Conservation (phyloP, 805 yeast genomes). For the Kodamaea sagamina region DNA sequence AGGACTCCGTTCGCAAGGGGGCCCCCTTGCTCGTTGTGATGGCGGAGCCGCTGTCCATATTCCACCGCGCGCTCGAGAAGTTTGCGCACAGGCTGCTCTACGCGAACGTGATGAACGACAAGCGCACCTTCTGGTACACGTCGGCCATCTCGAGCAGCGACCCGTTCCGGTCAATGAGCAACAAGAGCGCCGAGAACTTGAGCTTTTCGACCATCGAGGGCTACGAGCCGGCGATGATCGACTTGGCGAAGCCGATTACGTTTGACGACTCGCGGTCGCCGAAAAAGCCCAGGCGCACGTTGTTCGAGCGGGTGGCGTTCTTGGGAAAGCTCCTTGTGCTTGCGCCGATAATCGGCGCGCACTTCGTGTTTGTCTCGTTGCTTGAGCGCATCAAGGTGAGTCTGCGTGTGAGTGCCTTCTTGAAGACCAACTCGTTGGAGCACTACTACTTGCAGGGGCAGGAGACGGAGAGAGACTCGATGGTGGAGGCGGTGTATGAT, state of each 20-base stretch:
- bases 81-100: conserved; percentile 62
- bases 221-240: conserved; percentile 60
- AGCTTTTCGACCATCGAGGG: conserved; percentile 48
- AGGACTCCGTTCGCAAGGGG: conserved; percentile 31
- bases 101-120: conserved; percentile 78
- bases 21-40: conserved; percentile 63
- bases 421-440: conserved; percentile 38
- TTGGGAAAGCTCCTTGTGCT: conserved; percentile 30
- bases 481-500: conserved; percentile 63
- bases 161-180: conserved; percentile 57
- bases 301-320: not conserved
- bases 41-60: conserved; percentile 64
- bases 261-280: conserved; percentile 11
- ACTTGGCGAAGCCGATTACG: conserved; percentile 47
- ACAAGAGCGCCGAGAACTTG: conserved; percentile 38
- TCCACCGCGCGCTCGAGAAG: conserved; percentile 52
- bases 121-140: conserved; percentile 82
- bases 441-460: conserved; percentile 9
- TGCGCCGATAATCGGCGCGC: conserved; percentile 66
- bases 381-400: conserved; percentile 38
- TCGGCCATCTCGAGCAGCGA: conserved; percentile 66
- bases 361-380: conserved; percentile 48
- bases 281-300: not conserved
- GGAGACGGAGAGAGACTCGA: conserved; percentile 51
- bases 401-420: conserved; percentile 30